phyloP scores from a whole-genome alignment of 1,139 yeast species.

The Taphrina populina region DNA sequence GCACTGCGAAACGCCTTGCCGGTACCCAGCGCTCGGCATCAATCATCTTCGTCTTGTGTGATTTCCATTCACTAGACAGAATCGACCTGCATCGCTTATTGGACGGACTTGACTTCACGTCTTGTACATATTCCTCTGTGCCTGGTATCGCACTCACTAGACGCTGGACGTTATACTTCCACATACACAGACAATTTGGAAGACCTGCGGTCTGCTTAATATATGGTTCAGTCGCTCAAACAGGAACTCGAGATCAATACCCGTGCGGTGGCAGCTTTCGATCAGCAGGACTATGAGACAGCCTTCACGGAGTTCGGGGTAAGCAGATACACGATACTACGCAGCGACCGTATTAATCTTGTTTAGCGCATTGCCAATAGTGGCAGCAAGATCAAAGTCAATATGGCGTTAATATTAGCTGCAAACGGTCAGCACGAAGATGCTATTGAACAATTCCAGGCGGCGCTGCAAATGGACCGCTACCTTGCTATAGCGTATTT shows the following conservation, averaged over 20 bases:
- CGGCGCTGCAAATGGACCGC: constrained; percentile 39
- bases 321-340: not conserved
- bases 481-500: constrained; percentile 41
- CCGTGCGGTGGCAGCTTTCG: constrained; percentile 26
- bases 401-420: constrained; percentile 38
- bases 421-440: constrained; percentile 37
- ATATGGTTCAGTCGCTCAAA: constrained; percentile 9
- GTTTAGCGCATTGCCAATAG: constrained; percentile 5
- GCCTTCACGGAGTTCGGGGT: constrained; percentile 24
- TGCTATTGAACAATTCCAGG: constrained; percentile 36
- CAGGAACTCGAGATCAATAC: constrained; percentile 29
- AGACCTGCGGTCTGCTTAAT: no score
- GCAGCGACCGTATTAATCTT: not conserved
- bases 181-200: no score
- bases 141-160: no score
- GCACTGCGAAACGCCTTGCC: no score
- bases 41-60: no score
- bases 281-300: constrained; percentile 22
- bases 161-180: no score
- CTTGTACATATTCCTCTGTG: no score
- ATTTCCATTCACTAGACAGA: no score
- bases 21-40: no score
- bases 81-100: no score
- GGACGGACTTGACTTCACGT: no score
- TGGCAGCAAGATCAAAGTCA: constrained; percentile 36